These are phyloP conservation scores for Hibiscus syriacus DNA, from an alignment of 345 rosid species.

Conservation along the genomic window DNA sequence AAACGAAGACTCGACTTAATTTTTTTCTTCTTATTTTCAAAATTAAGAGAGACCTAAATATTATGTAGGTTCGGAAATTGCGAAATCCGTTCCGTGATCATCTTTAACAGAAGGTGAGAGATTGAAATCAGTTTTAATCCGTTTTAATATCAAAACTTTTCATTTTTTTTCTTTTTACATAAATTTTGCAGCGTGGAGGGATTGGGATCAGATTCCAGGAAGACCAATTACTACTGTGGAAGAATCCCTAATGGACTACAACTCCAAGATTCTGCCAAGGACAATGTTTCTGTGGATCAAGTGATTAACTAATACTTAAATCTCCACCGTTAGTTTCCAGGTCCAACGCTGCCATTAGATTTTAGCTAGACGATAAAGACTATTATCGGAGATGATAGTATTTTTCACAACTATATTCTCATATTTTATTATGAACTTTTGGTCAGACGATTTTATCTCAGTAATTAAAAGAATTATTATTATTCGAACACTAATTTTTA, in stretches of 20 bases:
- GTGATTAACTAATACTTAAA: background rate
- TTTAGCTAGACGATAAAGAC: too few relatives aligned
- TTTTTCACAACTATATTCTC: too few relatives aligned
- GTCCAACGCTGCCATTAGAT: background rate
- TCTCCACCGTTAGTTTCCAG: background rate
- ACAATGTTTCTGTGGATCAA: background rate
- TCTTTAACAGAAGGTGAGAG: conserved; percentile 29
- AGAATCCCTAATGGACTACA: conserved; percentile 5
- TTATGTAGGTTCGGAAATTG: conserved; percentile 51
- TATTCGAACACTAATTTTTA: too few relatives aligned
- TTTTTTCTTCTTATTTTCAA: too few relatives aligned
- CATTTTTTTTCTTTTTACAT: background rate
- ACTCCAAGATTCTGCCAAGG: background rate
- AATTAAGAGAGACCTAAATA: too few relatives aligned
- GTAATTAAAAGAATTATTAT: too few relatives aligned
- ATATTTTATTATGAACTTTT: too few relatives aligned
- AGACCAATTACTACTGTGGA: background rate
- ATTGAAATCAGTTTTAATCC: too few relatives aligned
- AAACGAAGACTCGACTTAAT: too few relatives aligned
- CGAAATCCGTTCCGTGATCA: conserved; percentile 42
- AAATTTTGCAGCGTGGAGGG: background rate
- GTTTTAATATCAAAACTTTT: too few relatives aligned
- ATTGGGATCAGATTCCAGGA: background rate
- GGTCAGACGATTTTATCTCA: too few relatives aligned
- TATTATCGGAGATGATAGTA: too few relatives aligned